Evolutionary conservation across 1,139 yeast species (phyloP), one percentile per base, ranked within the genome.

Genomic region (Blastobotrys indianensis): DNA sequence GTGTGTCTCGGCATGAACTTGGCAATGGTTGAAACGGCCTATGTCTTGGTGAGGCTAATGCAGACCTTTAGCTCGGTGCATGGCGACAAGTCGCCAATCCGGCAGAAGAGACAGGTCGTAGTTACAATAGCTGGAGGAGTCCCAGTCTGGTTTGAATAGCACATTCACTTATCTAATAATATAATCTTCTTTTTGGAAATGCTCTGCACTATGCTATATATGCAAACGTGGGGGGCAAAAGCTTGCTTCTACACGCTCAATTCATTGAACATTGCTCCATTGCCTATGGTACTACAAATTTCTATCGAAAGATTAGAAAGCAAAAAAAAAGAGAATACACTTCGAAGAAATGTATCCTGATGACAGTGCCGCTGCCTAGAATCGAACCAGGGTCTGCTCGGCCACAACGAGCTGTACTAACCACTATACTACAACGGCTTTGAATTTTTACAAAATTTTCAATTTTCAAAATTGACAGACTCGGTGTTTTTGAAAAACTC

Each of bases 1-100:
- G 76, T 77, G 47, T 77, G 82, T 55, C 64, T 77, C 44, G 82
- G 82, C 12, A 81, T 77, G 60, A 81, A 77, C 58, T 75, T 73
- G 61, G 81, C 80, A 1, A 68, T 76, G 48, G 75, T 80, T 13
- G 82, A 77, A 59, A 76, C 77, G 3, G 65, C 75, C 3, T 76
- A 75, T 52, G 69, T 72, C 10, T 52, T 72, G 37, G 68, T 67
- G n/a, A 64, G 80, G 46, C 57, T 76, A 44, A 58, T 63, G 37
- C 77, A 72, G 58, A 49, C 50, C 9, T 57, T 55, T 37, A 38
- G 42, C n/a, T 40, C 42, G 17, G 39, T 55, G 9, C 33, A 32
- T 7, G 43, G 44, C 36, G 40, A 32, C 16, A 30, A 33, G 17
- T 12, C 20, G 16, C 40, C 40, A 12, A n/a, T 37, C 3, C 5